A percentile compares a stretch with the other conserved stretches of the same genome.
These are phyloP conservation scores for Pouteria campechiana DNA, from an alignment of 179 eudicot species.

Conservation along the genomic window DNA sequence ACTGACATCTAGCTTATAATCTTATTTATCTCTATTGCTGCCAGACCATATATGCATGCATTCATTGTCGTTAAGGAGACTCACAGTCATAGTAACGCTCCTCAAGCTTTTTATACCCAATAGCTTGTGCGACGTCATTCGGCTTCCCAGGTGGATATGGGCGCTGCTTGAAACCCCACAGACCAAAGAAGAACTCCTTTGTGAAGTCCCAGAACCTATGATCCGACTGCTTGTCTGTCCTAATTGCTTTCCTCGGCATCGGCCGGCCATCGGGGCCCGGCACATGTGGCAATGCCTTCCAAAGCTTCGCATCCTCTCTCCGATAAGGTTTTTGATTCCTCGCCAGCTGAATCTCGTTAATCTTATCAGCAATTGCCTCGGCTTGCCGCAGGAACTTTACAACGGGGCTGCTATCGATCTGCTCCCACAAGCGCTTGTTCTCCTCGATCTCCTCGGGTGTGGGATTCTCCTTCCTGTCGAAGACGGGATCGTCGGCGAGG, in stretches of 20 bases:
- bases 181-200: slow-evolving; percentile 77
- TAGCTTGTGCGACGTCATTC: slow-evolving; percentile 81
- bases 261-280: slow-evolving; percentile 84
- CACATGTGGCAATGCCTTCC: slow-evolving; percentile 62
- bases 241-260: slow-evolving; percentile 72
- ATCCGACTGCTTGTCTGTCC: slow-evolving; percentile 30
- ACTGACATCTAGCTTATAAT: too few relatives aligned
- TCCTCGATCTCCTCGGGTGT: slow-evolving; percentile 50
- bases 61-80: too few relatives aligned
- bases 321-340: slow-evolving; percentile 44
- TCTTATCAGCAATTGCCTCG: slow-evolving; percentile 45
- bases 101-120: slow-evolving; percentile 79
- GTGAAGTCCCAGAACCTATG: slow-evolving; percentile 90
- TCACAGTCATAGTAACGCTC: slow-evolving; percentile 83
- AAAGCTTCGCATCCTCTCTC: slow-evolving; percentile 47
- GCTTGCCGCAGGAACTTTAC: slow-evolving; percentile 45
- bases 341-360: slow-evolving; percentile 55
- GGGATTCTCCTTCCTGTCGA: slow-evolving; percentile 53
- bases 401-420: slow-evolving; percentile 47
- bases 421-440: slow-evolving; percentile 59
- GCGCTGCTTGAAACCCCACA: slow-evolving; percentile 81
- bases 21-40: too few relatives aligned
- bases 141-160: slow-evolving; percentile 87
- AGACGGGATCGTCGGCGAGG: slow-evolving; percentile 42
- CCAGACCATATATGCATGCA: too few relatives aligned